Evolutionary conservation across 805 yeast species (phyloP).

Genomic region (Kodamaea neixiangensis): DNA sequence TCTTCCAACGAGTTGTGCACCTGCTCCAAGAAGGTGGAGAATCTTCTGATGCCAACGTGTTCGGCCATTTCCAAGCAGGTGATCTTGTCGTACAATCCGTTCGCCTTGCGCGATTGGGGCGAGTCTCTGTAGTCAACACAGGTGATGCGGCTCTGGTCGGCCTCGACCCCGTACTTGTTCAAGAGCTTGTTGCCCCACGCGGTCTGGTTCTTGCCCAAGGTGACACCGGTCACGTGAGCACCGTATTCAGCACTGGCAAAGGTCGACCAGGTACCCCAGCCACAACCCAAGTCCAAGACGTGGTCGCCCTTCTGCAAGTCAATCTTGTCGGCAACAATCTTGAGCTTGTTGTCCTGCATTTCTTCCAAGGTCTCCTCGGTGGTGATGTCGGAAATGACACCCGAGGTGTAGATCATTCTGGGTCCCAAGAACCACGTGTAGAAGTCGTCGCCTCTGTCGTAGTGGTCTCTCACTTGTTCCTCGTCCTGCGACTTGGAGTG

Average conservation of each 20-base stretch:
- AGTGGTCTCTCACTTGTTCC: slow-evolving; percentile 94
- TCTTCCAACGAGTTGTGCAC: slow-evolving; percentile 87
- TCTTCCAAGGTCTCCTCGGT: slow-evolving; percentile 69
- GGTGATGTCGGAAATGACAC: slow-evolving; percentile 66
- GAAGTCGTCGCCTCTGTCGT: slow-evolving; percentile 95
- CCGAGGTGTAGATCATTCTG: slow-evolving; percentile 91
- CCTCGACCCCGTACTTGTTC: slow-evolving; percentile 63
- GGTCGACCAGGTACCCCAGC: slow-evolving; percentile 93
- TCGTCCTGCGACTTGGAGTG: slow-evolving; percentile 94
- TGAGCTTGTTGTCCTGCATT: slow-evolving; percentile 87
- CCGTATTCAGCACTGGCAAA: slow-evolving; percentile 81
- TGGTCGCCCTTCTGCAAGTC: slow-evolving; percentile 70
- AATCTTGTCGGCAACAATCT: slow-evolving; percentile 84
- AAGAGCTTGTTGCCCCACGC: slow-evolving; percentile 80
- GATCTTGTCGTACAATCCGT: slow-evolving; percentile 72
- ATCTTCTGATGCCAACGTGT: slow-evolving; percentile 91
- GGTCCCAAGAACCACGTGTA: slow-evolving; percentile 94
- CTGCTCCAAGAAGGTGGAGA: slow-evolving; percentile 72
- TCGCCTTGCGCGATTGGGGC: slow-evolving; percentile 57
- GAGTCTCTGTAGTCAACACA: slow-evolving; percentile 91
- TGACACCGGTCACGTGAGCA: slow-evolving; percentile 85
- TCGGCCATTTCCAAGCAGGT: slow-evolving; percentile 95
- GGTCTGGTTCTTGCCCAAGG: slow-evolving; percentile 89
- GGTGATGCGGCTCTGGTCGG: slow-evolving; percentile 71
- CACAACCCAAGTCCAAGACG: slow-evolving; percentile 87